Conservation (phyloP, 805 yeast species). For the Zygotorulaspora chibaensis region DNA sequence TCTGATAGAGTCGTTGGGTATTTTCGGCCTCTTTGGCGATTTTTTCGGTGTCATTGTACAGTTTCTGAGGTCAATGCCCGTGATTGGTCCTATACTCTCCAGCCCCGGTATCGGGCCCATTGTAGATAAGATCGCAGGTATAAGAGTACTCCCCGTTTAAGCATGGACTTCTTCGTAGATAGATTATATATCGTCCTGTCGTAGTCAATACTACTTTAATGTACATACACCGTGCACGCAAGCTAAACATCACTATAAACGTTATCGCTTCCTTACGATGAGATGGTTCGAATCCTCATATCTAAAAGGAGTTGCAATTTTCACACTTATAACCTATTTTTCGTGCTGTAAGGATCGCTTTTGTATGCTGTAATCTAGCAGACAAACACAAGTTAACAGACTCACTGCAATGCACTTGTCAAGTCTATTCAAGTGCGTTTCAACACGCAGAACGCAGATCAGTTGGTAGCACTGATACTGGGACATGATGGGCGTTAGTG, state of each 20-base stretch:
- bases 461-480: no score
- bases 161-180: background rate
- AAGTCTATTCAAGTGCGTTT: no score
- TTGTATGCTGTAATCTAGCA: no score
- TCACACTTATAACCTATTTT: no score
- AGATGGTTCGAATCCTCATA: background rate
- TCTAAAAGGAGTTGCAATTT: no score
- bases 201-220: background rate
- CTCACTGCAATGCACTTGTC: no score
- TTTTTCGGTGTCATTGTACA: constrained; percentile 85
- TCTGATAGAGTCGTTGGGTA: constrained; percentile 80
- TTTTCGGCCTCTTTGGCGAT: constrained; percentile 85
- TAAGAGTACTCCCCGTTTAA: constrained; percentile 61
- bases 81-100: constrained; percentile 79
- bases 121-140: constrained; percentile 60
- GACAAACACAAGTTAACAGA: no score
- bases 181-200: background rate
- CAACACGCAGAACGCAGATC: no score
- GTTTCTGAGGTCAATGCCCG: constrained; percentile 81
- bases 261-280: background rate
- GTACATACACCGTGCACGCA: background rate
- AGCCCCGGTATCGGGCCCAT: constrained; percentile 80
- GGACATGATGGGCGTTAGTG: no score
- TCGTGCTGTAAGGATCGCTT: no score
- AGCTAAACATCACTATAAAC: background rate